Conservation (phyloP, 2,329 filamentous ascomycete genomes). For the Furcasterigmium sp. region DNA sequence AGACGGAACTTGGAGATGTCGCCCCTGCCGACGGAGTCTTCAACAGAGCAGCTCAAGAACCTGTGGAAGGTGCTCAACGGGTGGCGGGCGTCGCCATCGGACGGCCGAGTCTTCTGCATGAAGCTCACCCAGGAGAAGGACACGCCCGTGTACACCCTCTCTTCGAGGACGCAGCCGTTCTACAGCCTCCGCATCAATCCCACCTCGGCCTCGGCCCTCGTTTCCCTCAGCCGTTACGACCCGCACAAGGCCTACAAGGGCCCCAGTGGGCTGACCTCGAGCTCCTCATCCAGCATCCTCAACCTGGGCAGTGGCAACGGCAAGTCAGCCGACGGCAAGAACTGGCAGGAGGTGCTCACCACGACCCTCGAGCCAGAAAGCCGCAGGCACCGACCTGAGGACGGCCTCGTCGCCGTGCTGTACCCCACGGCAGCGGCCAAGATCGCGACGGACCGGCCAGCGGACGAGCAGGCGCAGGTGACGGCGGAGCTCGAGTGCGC, state of each 20-base stretch:
- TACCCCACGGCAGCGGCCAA: slow-evolving; percentile 62
- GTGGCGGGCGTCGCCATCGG: slow-evolving; percentile 56
- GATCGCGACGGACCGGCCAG: slow-evolving; percentile 55
- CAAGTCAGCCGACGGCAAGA: slow-evolving; percentile 31
- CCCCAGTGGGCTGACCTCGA: slow-evolving; percentile 24
- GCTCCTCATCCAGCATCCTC: slow-evolving; percentile 23
- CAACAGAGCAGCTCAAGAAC: slow-evolving; percentile 56
- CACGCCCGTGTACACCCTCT: slow-evolving; percentile 62
- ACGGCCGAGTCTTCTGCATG: slow-evolving; percentile 56
- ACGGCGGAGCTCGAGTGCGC: slow-evolving; percentile 66
- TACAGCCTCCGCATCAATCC: slow-evolving; percentile 62
- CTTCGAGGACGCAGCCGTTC: slow-evolving; percentile 57
- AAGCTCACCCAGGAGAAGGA: slow-evolving; percentile 50
- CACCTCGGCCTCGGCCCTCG: slow-evolving; percentile 56
- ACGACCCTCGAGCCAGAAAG: slow-evolving; percentile 54
- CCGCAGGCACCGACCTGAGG: slow-evolving; percentile 48
- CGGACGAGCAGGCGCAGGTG: slow-evolving; percentile 52
- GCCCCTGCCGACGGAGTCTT: slow-evolving; percentile 42
- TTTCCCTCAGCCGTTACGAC: slow-evolving; percentile 55
- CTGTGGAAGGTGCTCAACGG: slow-evolving; percentile 68
- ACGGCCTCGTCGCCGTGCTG: slow-evolving; percentile 62
- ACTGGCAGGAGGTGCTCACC: slow-evolving; percentile 53
- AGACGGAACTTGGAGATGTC: slow-evolving; percentile 30
- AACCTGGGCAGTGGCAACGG: slow-evolving; percentile 17
- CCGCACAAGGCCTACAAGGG: slow-evolving; percentile 52